These are phyloP conservation scores for Avena insularis DNA, from an alignment of 176 grass and related monocot species.

Conservation along the genomic window DNA sequence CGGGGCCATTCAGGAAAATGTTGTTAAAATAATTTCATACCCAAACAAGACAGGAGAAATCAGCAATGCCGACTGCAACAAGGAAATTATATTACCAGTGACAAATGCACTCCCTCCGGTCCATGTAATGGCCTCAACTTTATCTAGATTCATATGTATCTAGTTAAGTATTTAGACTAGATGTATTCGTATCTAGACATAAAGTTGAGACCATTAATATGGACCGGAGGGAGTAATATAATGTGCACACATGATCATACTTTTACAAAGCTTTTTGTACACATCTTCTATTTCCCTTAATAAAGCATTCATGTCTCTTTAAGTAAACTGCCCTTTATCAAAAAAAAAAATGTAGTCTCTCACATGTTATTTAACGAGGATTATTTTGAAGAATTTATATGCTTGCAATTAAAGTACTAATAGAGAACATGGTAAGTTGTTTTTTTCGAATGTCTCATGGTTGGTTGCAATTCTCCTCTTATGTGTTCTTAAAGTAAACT, in stretches of 20 bases:
- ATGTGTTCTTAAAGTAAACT: neutral
- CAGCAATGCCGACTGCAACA: neutral
- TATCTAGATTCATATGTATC: too few species aligned
- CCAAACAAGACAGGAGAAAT: conserved; percentile 12
- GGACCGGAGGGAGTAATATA: conserved; percentile 16
- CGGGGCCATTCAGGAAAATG: conserved; percentile 12
- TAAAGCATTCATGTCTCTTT: neutral
- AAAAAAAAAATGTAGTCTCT: neutral
- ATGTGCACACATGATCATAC: neutral
- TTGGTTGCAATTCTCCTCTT: neutral
- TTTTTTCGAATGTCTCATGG: neutral
- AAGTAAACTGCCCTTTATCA: too few species aligned
- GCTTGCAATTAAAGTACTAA: neutral
- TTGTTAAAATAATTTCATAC: conserved; percentile 5
- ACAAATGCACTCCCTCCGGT: conserved; percentile 4
- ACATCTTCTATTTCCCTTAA: neutral
- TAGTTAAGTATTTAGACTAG: too few species aligned
- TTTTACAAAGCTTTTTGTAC: neutral
- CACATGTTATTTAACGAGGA: neutral
- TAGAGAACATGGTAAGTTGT: neutral
- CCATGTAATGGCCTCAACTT: too few species aligned
- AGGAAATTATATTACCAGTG: conserved; percentile 6
- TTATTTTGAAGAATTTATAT: neutral
- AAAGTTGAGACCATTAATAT: too few species aligned
- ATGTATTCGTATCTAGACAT: too few species aligned